A percentile compares a stretch with the other conserved stretches of the same genome.
Conservation (phyloP, 2,329 filamentous ascomycete species). For the Colletotrichum echinochloae region DNA sequence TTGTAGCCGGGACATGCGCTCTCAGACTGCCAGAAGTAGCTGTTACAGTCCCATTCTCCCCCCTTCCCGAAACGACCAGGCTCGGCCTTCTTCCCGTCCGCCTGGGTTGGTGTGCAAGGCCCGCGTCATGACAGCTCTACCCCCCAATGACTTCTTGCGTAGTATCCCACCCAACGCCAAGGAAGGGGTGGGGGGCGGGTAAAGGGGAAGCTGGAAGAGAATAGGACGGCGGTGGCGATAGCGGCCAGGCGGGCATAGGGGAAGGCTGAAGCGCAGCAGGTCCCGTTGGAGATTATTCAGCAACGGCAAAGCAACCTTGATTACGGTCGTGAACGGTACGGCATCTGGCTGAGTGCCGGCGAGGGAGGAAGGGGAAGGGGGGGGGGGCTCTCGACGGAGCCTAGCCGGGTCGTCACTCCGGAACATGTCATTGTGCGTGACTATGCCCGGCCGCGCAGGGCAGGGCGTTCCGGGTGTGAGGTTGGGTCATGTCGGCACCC, state of each 20-base stretch:
- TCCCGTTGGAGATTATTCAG: background rate
- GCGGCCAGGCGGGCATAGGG: slow-evolving; percentile 7
- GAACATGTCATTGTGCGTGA: background rate
- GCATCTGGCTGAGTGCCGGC: slow-evolving; percentile 6
- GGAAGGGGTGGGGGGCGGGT: background rate
- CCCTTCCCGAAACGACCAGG: no score
- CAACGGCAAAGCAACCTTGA: slow-evolving; percentile 13
- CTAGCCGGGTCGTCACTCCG: background rate
- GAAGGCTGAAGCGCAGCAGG: slow-evolving; percentile 13
- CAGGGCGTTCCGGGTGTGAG: background rate
- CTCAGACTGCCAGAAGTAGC: background rate
- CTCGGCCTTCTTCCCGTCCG: slow-evolving; percentile 26
- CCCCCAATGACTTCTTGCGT: background rate
- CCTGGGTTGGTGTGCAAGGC: slow-evolving; percentile 7
- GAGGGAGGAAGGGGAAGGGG: slow-evolving; percentile 1
- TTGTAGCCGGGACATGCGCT: background rate
- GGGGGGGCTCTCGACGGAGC: background rate
- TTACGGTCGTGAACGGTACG: slow-evolving; percentile 2
- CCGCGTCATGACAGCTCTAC: slow-evolving; percentile 5
- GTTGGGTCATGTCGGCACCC: slow-evolving; percentile 21
- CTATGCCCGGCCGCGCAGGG: background rate
- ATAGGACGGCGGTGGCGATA: background rate
- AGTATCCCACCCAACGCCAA: background rate
- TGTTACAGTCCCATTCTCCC: background rate
- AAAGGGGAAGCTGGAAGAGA: slow-evolving; percentile 10